A percentile compares a stretch with the other conserved stretches of the same genome.
Evolutionary conservation across 2,329 filamentous ascomycete genomes (phyloP).

Genomic region (Trichoderma pleuroti): DNA sequence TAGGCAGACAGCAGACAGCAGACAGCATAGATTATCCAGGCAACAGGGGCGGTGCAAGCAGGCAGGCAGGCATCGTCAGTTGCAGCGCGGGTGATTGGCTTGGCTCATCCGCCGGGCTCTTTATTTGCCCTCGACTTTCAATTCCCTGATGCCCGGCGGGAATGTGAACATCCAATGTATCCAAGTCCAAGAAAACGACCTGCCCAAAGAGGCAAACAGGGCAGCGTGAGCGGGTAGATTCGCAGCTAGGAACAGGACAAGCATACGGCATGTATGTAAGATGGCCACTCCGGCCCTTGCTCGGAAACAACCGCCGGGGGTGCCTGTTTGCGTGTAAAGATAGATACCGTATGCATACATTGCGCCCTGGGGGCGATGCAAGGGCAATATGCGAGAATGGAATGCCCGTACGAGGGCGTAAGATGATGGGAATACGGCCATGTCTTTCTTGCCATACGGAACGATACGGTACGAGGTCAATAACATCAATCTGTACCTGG

Average conservation of each 20-base stretch:
- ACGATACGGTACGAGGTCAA: background rate
- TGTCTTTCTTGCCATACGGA: background rate
- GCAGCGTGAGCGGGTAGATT: background rate
- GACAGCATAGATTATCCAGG: no score
- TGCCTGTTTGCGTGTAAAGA: no score
- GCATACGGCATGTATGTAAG: background rate
- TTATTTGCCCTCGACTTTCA: no score
- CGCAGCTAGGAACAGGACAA: background rate
- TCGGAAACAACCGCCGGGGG: slow-evolving; percentile 1
- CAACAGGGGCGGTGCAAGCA: background rate
- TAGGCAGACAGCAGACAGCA: no score
- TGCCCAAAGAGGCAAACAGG: background rate
- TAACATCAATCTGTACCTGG: background rate
- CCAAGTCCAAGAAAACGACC: background rate
- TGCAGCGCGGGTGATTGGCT: background rate
- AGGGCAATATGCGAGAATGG: background rate
- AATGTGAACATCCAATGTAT: no score
- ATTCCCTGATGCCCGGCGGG: no score
- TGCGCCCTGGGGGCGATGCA: background rate
- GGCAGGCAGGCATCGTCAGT: background rate
- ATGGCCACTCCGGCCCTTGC: background rate
- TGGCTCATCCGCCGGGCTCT: background rate
- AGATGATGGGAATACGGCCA: background rate
- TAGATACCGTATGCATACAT: no score
- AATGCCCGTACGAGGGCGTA: background rate